phyloP scores from a whole-genome alignment of 805 yeast species.

The Metschnikowia lochheadii region DNA sequence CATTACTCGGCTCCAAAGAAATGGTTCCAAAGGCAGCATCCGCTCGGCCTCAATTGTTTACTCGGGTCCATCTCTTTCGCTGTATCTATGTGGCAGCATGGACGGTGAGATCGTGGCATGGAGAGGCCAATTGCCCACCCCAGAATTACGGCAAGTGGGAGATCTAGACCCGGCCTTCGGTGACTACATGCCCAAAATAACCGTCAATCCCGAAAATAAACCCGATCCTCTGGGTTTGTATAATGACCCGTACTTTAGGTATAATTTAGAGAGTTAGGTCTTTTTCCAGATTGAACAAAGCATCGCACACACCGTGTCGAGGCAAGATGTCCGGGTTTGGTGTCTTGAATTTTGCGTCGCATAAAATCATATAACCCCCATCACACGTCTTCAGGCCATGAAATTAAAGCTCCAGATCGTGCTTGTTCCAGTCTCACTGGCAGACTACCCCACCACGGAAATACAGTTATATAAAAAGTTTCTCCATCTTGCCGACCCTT shows the following conservation, averaged over 20 bases:
- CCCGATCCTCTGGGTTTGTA: conserved; percentile 3
- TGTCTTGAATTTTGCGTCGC: not conserved
- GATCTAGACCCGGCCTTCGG: not conserved
- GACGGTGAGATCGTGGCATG: conserved; percentile 65
- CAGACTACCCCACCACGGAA: conserved; percentile 19
- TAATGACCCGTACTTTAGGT: conserved; percentile 13
- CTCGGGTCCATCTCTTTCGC: conserved; percentile 41
- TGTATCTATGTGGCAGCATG: conserved; percentile 56
- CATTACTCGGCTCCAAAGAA: conserved; percentile 50
- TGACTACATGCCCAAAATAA: not conserved
- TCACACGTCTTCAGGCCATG: conserved; percentile 6
- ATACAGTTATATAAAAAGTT: conserved; percentile 42
- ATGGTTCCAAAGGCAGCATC: conserved; percentile 35
- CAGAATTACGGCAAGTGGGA: not conserved
- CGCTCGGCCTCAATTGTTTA: conserved; percentile 52
- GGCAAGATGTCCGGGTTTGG: not conserved
- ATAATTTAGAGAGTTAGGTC: not conserved
- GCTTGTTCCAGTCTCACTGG: conserved; percentile 27
- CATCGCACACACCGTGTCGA: too few species aligned
- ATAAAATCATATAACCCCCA: not conserved
- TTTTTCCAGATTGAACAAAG: not conserved
- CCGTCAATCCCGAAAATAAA: not conserved
- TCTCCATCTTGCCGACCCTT: conserved; percentile 56
- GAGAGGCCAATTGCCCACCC: conserved; percentile 22
- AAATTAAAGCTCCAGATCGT: conserved; percentile 34